These are phyloP conservation scores for Polytrichum commune DNA, from an alignment of 225 moss, liverwort and hornwort species.

Conservation along the genomic window DNA sequence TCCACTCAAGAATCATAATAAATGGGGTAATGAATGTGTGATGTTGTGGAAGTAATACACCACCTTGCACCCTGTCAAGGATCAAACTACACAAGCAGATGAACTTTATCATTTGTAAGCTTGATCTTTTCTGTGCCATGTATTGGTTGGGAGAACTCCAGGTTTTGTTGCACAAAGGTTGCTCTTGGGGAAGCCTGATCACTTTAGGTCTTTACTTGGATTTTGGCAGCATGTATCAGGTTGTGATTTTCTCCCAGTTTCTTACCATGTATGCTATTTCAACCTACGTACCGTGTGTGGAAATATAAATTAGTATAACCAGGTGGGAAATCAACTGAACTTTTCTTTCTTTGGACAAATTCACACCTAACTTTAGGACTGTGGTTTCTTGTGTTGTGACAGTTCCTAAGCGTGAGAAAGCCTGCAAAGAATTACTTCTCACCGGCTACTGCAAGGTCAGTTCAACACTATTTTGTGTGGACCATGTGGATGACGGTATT, in stretches of 20 bases:
- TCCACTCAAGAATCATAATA: too few species aligned
- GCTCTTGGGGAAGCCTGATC: constrained; percentile 51
- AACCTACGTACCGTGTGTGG: constrained; percentile 3
- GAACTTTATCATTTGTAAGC: constrained; percentile 4
- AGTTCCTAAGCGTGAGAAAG: constrained; percentile 98
- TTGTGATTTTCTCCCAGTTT: constrained; percentile 30
- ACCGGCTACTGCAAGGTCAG: constrained; percentile 94
- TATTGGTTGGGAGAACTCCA: constrained; percentile 42
- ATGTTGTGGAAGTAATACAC: too few species aligned
- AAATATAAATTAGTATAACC: constrained; percentile 6
- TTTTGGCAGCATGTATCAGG: constrained; percentile 56
- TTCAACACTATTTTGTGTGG: too few species aligned
- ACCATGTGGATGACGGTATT: too few species aligned
- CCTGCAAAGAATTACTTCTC: constrained; percentile 97
- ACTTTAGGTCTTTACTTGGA: constrained; percentile 58
- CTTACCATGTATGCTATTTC: constrained; percentile 13
- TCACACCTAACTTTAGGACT: too few species aligned
- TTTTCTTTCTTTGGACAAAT: too few species aligned
- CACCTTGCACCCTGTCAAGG: too few species aligned
- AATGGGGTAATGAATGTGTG: too few species aligned
- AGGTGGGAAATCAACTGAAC: too few species aligned
- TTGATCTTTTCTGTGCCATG: constrained; percentile 39
- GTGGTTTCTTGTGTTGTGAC: constrained; percentile 24
- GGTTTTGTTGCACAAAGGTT: constrained; percentile 49
- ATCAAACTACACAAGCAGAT: too few species aligned